Percentiles rank a stretch among this genome's conserved stretches.
phyloP scores from a whole-genome alignment of 129 eudicot species.

The Flaveria sonorensis region DNA sequence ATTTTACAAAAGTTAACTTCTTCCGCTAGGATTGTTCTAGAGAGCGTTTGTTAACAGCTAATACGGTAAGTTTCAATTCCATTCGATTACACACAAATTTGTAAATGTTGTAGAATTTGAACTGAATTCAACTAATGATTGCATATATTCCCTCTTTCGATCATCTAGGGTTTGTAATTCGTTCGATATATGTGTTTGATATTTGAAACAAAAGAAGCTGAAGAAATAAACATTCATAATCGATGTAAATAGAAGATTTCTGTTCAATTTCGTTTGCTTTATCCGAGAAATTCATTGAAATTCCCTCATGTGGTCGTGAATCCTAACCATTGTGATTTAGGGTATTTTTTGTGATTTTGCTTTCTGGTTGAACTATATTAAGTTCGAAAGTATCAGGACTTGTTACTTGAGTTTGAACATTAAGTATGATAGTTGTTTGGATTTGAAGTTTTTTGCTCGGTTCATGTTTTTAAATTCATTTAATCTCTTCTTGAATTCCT shows the following conservation, averaged over 20 bases:
- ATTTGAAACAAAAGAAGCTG: background rate
- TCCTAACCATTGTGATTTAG: background rate
- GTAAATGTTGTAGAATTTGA: background rate
- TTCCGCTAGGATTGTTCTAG: background rate
- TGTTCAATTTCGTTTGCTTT: background rate
- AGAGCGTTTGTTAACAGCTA: background rate
- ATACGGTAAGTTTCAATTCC: background rate
- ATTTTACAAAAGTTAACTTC: background rate
- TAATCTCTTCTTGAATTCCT: no score
- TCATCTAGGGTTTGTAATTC: constrained; percentile 1
- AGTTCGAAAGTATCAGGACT: no score
- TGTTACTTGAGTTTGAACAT: no score
- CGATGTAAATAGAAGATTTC: background rate
- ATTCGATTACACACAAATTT: background rate
- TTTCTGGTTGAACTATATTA: no score
- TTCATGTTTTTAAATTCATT: no score
- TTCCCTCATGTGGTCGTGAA: background rate
- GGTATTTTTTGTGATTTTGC: no score
- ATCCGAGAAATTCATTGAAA: background rate
- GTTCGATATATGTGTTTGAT: background rate
- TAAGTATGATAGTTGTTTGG: no score
- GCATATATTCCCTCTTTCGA: background rate
- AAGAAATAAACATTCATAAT: background rate
- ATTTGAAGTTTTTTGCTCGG: no score
- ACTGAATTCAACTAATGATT: background rate